Percentiles rank a stretch among this genome's conserved stretches.
Evolutionary conservation across 2,329 filamentous ascomycete genomes (phyloP).

Genomic region (Phoma sp.): DNA sequence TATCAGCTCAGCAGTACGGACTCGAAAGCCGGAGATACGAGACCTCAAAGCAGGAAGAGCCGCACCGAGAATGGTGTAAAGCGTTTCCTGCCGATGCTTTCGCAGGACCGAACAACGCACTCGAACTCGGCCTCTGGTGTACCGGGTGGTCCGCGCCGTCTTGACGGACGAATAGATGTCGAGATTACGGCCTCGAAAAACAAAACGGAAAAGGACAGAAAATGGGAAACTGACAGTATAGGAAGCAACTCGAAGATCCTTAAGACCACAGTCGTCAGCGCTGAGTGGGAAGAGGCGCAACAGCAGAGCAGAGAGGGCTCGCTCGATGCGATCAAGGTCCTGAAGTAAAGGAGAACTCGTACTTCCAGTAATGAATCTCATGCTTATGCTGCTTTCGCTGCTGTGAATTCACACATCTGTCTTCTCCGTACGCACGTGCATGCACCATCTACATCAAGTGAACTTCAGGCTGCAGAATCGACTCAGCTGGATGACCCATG

Average conservation of each 20-base stretch:
- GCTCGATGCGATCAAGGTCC: conserved; percentile 32
- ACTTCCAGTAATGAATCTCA: background rate
- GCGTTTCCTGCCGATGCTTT: conserved; percentile 40
- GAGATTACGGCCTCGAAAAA: conserved; percentile 36
- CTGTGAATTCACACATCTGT: background rate
- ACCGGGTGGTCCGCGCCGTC: conserved; percentile 39
- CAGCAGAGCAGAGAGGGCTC: conserved; percentile 23
- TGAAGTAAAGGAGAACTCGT: conserved; percentile 10
- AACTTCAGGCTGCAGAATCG: background rate
- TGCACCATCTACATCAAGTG: background rate
- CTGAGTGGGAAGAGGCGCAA: conserved; percentile 43
- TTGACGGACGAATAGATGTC: conserved; percentile 41
- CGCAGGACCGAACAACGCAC: conserved; percentile 35
- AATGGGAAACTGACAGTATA: conserved; percentile 44
- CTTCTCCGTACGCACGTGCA: background rate
- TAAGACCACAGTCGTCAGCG: conserved; percentile 45
- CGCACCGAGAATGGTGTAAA: conserved; percentile 30
- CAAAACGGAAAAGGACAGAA: conserved; percentile 25
- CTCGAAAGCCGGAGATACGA: conserved; percentile 11
- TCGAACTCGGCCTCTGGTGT: conserved; percentile 44
- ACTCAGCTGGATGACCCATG: background rate
- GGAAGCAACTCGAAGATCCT: conserved; percentile 44
- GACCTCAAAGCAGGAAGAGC: conserved; percentile 24
- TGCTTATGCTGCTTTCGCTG: background rate
- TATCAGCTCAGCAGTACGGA: conserved; percentile 39